phyloP scores from a whole-genome alignment of 441 rosid species.

The Gossypium lobatum region DNA sequence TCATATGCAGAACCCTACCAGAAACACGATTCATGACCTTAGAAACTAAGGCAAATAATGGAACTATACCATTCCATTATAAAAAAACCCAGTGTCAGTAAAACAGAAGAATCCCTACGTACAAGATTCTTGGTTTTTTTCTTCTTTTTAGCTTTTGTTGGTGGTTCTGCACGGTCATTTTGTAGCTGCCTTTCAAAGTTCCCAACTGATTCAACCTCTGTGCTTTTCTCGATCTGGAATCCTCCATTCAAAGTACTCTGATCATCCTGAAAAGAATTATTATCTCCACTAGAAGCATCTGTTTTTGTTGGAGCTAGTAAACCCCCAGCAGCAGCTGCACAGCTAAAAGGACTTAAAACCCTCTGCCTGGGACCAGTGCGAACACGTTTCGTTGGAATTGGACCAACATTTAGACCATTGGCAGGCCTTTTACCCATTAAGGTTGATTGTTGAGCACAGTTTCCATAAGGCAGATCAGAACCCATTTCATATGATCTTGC shows the following conservation, averaged over 20 bases:
- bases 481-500: slow-evolving; percentile 63
- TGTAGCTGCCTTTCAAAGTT: slow-evolving; percentile 67
- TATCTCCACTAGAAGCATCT: slow-evolving; percentile 96
- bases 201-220: slow-evolving; percentile 78
- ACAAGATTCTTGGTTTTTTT: slow-evolving; percentile 68
- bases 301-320: slow-evolving; percentile 52
- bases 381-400: slow-evolving; percentile 83
- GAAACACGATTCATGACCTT: slow-evolving; percentile 21
- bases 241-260: slow-evolving; percentile 80
- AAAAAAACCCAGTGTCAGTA: slow-evolving; percentile 10
- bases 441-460: slow-evolving; percentile 43
- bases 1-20: slow-evolving; percentile 80
- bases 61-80: slow-evolving; percentile 7
- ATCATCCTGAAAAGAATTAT: slow-evolving; percentile 92
- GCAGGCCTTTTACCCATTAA: slow-evolving; percentile 65
- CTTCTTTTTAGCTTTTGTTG: slow-evolving; percentile 75
- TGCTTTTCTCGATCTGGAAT: slow-evolving; percentile 60
- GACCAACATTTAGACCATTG: slow-evolving; percentile 50
- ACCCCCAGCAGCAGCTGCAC: slow-evolving; percentile 49
- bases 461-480: slow-evolving; percentile 50
- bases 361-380: slow-evolving; percentile 95
- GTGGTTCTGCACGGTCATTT: slow-evolving; percentile 74
- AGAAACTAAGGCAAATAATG: slow-evolving; percentile 17
- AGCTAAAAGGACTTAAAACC: slow-evolving; percentile 53
- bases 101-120: slow-evolving; percentile 25